These are phyloP conservation scores for Spergularia azorica DNA, from an alignment of 179 eudicot genomes.

Conservation along the genomic window DNA sequence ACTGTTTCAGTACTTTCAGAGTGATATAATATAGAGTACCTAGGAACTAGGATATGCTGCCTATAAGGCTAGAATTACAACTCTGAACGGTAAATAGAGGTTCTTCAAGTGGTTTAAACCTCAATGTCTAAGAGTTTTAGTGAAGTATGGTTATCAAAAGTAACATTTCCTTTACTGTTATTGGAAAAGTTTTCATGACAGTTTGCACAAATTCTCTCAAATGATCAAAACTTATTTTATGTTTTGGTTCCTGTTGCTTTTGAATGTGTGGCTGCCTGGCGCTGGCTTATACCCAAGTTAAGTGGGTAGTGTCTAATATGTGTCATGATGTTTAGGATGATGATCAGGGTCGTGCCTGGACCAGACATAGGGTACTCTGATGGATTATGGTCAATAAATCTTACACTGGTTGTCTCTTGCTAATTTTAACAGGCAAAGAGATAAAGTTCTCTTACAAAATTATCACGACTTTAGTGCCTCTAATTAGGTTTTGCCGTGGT, in stretches of 20 bases:
- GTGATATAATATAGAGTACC: background rate
- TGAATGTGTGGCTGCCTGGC: background rate
- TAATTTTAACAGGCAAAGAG: background rate
- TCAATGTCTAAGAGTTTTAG: background rate
- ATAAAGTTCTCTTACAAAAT: background rate
- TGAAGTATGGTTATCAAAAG: slow-evolving; percentile 2
- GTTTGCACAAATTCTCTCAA: background rate
- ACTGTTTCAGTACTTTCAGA: background rate
- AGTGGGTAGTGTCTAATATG: background rate
- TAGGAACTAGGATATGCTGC: background rate
- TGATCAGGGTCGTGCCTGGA: no score
- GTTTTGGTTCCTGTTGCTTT: background rate
- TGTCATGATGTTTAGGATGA: background rate
- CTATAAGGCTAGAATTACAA: background rate
- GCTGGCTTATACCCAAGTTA: background rate
- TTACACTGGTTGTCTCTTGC: background rate
- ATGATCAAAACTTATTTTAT: background rate
- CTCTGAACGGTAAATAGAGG: background rate
- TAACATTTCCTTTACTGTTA: background rate
- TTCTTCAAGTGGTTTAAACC: background rate
- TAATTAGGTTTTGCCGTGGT: background rate
- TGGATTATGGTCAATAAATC: background rate
- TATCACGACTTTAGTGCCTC: background rate
- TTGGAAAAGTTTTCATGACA: slow-evolving; percentile 2
- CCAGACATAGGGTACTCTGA: background rate